Evolutionary conservation across 208 protist species (phyloP).

Genomic region (Leptomonas seymouri): DNA sequence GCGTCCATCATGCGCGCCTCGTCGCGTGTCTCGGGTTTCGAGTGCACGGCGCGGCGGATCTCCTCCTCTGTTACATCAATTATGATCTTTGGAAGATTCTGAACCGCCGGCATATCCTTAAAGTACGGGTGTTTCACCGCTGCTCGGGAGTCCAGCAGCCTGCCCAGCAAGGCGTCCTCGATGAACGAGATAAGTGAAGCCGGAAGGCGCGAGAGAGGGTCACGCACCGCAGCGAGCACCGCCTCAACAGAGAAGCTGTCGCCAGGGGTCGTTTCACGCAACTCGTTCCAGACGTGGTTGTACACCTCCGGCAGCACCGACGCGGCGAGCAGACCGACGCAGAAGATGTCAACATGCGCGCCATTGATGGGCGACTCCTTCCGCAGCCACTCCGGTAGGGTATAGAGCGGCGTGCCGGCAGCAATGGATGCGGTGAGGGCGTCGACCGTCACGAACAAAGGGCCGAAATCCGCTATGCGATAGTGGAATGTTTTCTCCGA

Average conservation of each 20-base stretch:
- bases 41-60: slow-evolving; percentile 43
- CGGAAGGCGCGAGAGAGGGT: slow-evolving; percentile 23
- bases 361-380: slow-evolving; percentile 32
- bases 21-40: slow-evolving; percentile 45
- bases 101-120: neutral
- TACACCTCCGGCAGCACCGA: slow-evolving; percentile 55
- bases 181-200: slow-evolving; percentile 58
- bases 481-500: slow-evolving; percentile 38
- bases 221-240: slow-evolving; percentile 36
- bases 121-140: slow-evolving; percentile 70
- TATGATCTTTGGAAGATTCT: slow-evolving; percentile 20
- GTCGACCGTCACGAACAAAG: slow-evolving; percentile 61
- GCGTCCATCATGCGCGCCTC: slow-evolving; percentile 67
- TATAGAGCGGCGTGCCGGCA: slow-evolving; percentile 43
- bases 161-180: slow-evolving; percentile 39
- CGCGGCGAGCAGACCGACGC: slow-evolving; percentile 73
- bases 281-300: slow-evolving; percentile 42
- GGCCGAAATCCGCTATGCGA: slow-evolving; percentile 75
- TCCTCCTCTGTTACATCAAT: slow-evolving; percentile 48
- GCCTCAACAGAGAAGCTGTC: slow-evolving; percentile 28
- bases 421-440: slow-evolving; percentile 41
- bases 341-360: slow-evolving; percentile 66
- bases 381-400: slow-evolving; percentile 52
- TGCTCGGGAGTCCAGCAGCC: slow-evolving; percentile 29
- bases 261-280: slow-evolving; percentile 16